A percentile compares a stretch with the other conserved stretches of the same genome.
Evolutionary conservation across 768 basidiomycete species (phyloP).

Genomic region (Candolleomyces aberdarensis): DNA sequence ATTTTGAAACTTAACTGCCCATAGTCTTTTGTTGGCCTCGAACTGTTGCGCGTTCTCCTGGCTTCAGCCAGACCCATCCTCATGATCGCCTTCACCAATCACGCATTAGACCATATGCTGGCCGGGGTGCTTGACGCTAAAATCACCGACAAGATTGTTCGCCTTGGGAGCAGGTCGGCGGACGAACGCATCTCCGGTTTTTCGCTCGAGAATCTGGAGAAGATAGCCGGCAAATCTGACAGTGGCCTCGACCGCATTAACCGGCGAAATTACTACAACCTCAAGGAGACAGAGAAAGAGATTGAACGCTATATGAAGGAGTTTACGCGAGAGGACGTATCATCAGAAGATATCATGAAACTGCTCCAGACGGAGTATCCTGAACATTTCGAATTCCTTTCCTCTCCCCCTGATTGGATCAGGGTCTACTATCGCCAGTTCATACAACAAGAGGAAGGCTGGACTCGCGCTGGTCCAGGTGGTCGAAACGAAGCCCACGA

Average conservation of each 20-base stretch:
- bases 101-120: slow-evolving; percentile 75
- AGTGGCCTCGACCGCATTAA: slow-evolving; percentile 33
- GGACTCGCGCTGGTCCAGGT: not conserved
- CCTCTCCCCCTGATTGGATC: slow-evolving; percentile 49
- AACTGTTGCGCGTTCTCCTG: slow-evolving; percentile 66
- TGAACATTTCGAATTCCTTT: slow-evolving; percentile 43
- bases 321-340: slow-evolving; percentile 30
- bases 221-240: slow-evolving; percentile 32
- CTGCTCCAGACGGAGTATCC: slow-evolving; percentile 46
- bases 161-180: slow-evolving; percentile 62
- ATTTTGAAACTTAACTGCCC: slow-evolving; percentile 2
- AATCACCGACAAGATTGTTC: slow-evolving; percentile 63
- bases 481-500: not conserved
- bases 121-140: slow-evolving; percentile 57
- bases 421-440: slow-evolving; percentile 14
- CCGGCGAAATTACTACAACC: slow-evolving; percentile 27
- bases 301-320: slow-evolving; percentile 46
- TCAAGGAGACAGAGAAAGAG: slow-evolving; percentile 44
- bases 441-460: not conserved
- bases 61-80: slow-evolving; percentile 29
- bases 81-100: slow-evolving; percentile 69
- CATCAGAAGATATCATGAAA: slow-evolving; percentile 33
- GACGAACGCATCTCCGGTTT: slow-evolving; percentile 61
- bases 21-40: slow-evolving; percentile 65
- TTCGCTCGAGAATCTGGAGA: slow-evolving; percentile 59